phyloP scores from a whole-genome alignment of 2,329 filamentous ascomycete genomes.

The Massarina eburnea region DNA sequence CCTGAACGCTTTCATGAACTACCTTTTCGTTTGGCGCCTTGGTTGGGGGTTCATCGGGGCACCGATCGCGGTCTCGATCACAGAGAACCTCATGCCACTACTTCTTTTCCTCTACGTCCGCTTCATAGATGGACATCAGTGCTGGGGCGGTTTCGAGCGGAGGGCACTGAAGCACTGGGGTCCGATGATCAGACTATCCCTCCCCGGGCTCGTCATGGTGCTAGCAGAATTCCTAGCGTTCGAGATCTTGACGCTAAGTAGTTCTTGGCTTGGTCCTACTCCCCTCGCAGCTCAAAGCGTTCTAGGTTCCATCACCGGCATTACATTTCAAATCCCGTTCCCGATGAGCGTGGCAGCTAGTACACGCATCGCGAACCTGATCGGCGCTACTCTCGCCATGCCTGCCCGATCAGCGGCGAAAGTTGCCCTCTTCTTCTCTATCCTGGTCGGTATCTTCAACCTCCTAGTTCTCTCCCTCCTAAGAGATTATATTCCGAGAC shows the following conservation, averaged over 20 bases:
- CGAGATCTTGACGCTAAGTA: constrained; percentile 82
- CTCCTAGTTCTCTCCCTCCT: constrained; percentile 68
- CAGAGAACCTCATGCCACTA: constrained; percentile 72
- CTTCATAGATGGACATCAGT: constrained; percentile 70
- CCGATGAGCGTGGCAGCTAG: constrained; percentile 85
- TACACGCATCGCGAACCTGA: constrained; percentile 87
- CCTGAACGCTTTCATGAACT: constrained; percentile 79
- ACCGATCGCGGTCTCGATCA: constrained; percentile 74
- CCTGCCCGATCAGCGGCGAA: constrained; percentile 79
- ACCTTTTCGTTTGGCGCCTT: constrained; percentile 70
- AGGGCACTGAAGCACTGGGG: constrained; percentile 74
- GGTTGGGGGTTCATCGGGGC: constrained; percentile 69
- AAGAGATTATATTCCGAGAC: constrained; percentile 70
- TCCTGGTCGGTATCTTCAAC: constrained; percentile 78
- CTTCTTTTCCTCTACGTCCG: constrained; percentile 74
- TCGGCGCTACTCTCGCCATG: constrained; percentile 79
- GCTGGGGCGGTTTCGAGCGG: constrained; percentile 78
- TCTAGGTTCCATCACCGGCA: constrained; percentile 72
- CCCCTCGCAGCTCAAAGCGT: constrained; percentile 87
- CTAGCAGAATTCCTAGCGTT: constrained; percentile 93
- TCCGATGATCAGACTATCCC: constrained; percentile 82
- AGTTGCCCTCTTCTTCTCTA: constrained; percentile 69
- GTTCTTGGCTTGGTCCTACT: constrained; percentile 76
- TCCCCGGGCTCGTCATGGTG: constrained; percentile 91
- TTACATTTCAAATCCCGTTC: constrained; percentile 91